Evolutionary conservation across 2,329 filamentous ascomycete genomes (phyloP).

Genomic region (Fusarium drepaniforme): DNA sequence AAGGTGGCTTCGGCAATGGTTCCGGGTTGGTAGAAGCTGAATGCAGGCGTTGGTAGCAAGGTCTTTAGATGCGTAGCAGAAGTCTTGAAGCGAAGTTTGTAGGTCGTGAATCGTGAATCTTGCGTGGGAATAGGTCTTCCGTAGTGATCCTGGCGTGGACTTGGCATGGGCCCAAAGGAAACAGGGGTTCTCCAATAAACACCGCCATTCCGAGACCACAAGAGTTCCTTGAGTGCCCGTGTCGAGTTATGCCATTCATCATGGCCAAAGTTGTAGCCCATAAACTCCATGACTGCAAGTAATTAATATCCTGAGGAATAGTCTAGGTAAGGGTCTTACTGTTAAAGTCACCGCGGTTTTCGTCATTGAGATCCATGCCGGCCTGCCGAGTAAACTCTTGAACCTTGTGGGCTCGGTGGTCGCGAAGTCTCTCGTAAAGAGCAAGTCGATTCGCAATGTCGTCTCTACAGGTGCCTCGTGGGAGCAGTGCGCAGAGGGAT

Average conservation of each 20-base stretch:
- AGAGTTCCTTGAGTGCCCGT: slow-evolving; percentile 18
- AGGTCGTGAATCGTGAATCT: slow-evolving; percentile 55
- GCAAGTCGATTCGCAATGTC: slow-evolving; percentile 67
- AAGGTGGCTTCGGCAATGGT: slow-evolving; percentile 60
- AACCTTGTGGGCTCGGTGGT: slow-evolving; percentile 67
- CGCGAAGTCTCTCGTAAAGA: slow-evolving; percentile 70
- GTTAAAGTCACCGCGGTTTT: slow-evolving; percentile 49
- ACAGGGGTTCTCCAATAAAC: slow-evolving; percentile 30
- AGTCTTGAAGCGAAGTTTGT: slow-evolving; percentile 63
- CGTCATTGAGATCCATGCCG: slow-evolving; percentile 59
- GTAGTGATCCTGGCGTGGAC: slow-evolving; percentile 35
- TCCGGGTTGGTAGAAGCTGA: slow-evolving; percentile 56
- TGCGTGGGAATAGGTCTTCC: background rate
- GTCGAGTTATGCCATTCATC: slow-evolving; percentile 39
- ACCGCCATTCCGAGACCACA: slow-evolving; percentile 25
- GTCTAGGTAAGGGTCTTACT: slow-evolving; percentile 49
- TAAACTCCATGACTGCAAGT: slow-evolving; percentile 18
- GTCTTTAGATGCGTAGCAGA: slow-evolving; percentile 62
- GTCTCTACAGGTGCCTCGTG: slow-evolving; percentile 53
- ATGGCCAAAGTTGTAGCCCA: slow-evolving; percentile 33
- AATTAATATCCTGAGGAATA: background rate
- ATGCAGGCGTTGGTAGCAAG: slow-evolving; percentile 57
- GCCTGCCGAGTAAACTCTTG: slow-evolving; percentile 68
- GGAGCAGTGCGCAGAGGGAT: slow-evolving; percentile 68
- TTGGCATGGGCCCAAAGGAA: slow-evolving; percentile 40